Evolutionary conservation across 139 green algal genomes (phyloP), one percentile per base, ranked within the genome.

Genomic region (Diplosphaera chodatii): DNA sequence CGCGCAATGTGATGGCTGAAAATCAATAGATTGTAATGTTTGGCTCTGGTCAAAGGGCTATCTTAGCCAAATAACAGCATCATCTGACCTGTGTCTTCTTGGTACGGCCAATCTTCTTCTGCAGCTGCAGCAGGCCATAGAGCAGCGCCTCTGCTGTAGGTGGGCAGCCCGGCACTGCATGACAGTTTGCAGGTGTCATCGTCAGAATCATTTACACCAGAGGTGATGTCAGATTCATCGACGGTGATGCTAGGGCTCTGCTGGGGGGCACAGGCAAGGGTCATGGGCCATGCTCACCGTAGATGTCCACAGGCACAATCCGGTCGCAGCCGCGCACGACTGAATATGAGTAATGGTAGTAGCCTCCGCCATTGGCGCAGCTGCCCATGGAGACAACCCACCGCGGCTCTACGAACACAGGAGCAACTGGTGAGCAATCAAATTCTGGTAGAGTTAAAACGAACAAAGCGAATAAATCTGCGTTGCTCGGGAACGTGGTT

Each of bases 291-390:
- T 5, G 16, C 16, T 55, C 32, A 68, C 74, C 92, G 71, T 98
- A 98, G 41, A 98, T 94, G 83, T 98, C 94, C 20, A 97, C 91
- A n/a, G 94, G 94, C 64, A 98, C 92, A 32, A 98, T 91, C 68
- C 94, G 85, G 78, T 98, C 94, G 68, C 94, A 98, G 30, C 94
- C 94, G 28, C 94, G 80, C 72, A 98, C 94, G 1, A 98, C 94
- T 2, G 87, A 81, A 77, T 98, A 98, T 1, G 86, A 95, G 82
- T 98, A 97, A 84, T 98, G 94, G 79, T 98, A 98, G 86, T 98
- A 98, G 48, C 94, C 94, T 34, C 94, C 94, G 16, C 94, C 94
- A 72, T 98, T 98, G 23, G 94, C 94, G 70, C 94, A 98, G 64
- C 82, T 91, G 37, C 94, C 94, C 94, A 98, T 98, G 74, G 88